Percentiles rank a stretch among this genome's conserved stretches.
These are phyloP conservation scores for Oryza meyeriana DNA, from an alignment of 176 grass and related monocot genomes.

Conservation along the genomic window DNA sequence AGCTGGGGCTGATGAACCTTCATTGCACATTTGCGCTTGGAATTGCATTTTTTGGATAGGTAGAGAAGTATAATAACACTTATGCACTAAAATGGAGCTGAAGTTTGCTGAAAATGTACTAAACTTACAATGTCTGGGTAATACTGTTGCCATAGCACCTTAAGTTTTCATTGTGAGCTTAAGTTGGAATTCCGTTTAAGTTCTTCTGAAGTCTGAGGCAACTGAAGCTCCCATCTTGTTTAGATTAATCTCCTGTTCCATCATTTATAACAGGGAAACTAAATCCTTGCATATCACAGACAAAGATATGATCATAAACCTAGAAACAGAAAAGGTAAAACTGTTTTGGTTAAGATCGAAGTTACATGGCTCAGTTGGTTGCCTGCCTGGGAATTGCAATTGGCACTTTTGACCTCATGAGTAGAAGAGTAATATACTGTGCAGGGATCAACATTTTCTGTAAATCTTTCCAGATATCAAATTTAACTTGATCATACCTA, in stretches of 20 bases:
- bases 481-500: background rate
- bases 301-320: background rate
- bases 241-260: background rate
- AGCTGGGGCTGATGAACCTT: background rate
- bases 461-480: background rate
- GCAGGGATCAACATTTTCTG: background rate
- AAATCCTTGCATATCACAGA: background rate
- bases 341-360: background rate
- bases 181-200: background rate
- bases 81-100: background rate
- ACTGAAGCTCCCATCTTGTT: background rate
- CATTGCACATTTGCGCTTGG: background rate
- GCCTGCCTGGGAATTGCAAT: background rate
- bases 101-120: background rate
- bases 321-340: slow-evolving; percentile 1
- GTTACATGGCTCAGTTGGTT: background rate
- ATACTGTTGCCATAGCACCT: background rate
- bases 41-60: background rate
- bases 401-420: background rate
- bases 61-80: background rate
- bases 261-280: background rate
- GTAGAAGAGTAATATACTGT: background rate
- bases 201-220: background rate
- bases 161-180: background rate
- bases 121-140: background rate